phyloP scores from a whole-genome alignment of 139 green algal genomes.

The Chlorella sp. region DNA sequence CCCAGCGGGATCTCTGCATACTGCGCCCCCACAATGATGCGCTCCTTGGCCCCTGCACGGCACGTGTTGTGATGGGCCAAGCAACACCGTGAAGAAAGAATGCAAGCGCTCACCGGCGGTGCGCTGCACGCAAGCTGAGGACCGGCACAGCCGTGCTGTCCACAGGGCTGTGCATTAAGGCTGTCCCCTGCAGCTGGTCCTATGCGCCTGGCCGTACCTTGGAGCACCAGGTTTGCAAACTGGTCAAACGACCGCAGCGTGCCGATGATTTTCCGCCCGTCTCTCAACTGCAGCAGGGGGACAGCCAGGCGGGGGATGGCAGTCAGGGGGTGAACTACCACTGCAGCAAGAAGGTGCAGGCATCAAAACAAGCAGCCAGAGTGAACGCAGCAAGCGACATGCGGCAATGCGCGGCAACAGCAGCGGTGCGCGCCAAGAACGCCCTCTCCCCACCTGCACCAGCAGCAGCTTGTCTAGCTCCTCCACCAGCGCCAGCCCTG shows the following conservation, averaged over 20 bases:
- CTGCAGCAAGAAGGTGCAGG: too few relatives aligned
- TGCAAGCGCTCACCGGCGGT: background rate
- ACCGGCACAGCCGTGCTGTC: background rate
- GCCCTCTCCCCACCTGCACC: constrained; percentile 36
- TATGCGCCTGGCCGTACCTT: constrained; percentile 25
- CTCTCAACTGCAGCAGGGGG: constrained; percentile 55
- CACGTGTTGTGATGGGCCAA: background rate
- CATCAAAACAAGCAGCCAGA: too few relatives aligned
- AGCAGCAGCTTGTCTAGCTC: constrained; percentile 75
- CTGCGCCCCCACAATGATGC: constrained; percentile 74
- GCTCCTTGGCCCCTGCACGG: constrained; percentile 56
- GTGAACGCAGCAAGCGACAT: background rate
- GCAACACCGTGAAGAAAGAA: background rate
- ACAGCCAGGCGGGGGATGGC: background rate
- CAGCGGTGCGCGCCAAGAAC: background rate
- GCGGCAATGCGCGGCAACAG: background rate
- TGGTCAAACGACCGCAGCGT: constrained; percentile 82
- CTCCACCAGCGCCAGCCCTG: constrained; percentile 49
- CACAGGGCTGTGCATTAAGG: background rate
- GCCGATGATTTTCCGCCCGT: constrained; percentile 78
- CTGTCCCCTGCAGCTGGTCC: background rate
- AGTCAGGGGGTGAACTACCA: too few relatives aligned
- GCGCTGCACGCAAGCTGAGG: background rate
- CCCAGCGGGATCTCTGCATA: constrained; percentile 67
- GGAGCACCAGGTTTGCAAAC: constrained; percentile 82